A percentile compares a stretch with the other conserved stretches of the same genome.
phyloP scores from a whole-genome alignment of 768 basidiomycete species.

The Suillus lakei region DNA sequence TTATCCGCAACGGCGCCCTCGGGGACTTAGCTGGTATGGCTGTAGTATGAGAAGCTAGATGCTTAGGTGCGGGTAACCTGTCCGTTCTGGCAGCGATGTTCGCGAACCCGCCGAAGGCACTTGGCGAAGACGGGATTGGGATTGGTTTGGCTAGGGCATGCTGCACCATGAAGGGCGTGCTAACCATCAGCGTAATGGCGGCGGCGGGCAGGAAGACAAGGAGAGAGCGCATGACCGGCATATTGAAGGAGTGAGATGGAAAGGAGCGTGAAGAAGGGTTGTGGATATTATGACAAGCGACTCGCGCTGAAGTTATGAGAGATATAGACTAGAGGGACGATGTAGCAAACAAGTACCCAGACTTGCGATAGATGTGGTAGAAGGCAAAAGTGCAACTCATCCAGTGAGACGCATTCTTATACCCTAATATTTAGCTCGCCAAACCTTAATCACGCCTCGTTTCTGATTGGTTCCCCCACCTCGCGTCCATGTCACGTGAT shows the following conservation, averaged over 20 bases:
- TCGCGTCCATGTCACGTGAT: constrained; percentile 14
- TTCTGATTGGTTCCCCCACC: constrained; percentile 13
- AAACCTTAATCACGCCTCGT: constrained; percentile 6
- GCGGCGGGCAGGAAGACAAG: constrained; percentile 46
- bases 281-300: constrained; percentile 24
- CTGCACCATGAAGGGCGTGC: constrained; percentile 22
- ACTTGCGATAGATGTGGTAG: constrained; percentile 23
- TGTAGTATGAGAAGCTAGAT: not conserved
- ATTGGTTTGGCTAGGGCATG: constrained; percentile 26
- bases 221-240: constrained; percentile 43
- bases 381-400: constrained; percentile 10
- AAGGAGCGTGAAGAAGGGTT: constrained; percentile 21
- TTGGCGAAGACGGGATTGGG: not conserved
- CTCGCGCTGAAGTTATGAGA: constrained; percentile 31
- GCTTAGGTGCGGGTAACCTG: not conserved
- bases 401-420: constrained; percentile 3
- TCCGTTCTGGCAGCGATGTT: not conserved
- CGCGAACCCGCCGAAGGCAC: not conserved
- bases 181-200: constrained; percentile 42
- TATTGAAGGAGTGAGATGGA: constrained; percentile 19
- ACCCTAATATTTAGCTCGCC: not conserved
- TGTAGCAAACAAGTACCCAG: constrained; percentile 1
- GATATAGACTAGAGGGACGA: constrained; percentile 18
- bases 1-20: not conserved
- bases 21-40: not conserved